A percentile compares a stretch with the other conserved stretches of the same genome.
Evolutionary conservation across 495 filamentous ascomycete genomes (phyloP).

Genomic region (Geopyxis carbonaria): DNA sequence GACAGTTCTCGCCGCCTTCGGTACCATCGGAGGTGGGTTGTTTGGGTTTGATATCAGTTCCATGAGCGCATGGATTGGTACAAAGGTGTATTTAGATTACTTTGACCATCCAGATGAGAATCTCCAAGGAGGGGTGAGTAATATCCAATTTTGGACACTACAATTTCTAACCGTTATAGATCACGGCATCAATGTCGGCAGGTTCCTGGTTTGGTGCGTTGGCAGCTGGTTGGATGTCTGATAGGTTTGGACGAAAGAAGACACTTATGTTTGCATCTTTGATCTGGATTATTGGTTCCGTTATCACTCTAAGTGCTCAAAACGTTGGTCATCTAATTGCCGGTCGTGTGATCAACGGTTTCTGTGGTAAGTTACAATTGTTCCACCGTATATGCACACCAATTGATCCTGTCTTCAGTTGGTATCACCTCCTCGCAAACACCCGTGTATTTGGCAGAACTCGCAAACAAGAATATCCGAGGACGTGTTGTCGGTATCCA

Average conservation of each 20-base stretch:
- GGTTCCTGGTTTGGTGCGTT: conserved; percentile 61
- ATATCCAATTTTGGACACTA: no score
- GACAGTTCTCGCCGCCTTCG: conserved; percentile 34
- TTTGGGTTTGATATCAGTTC: conserved; percentile 74
- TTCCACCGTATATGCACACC: no score
- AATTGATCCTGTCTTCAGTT: conserved; percentile 26
- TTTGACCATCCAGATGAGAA: conserved; percentile 35
- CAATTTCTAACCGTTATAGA: conserved; percentile 17
- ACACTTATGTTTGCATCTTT: conserved; percentile 23
- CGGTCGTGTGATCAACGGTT: conserved; percentile 60
- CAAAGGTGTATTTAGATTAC: conserved; percentile 44
- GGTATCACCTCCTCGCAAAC: conserved; percentile 67
- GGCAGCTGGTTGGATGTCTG: conserved; percentile 47
- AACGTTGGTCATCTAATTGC: conserved; percentile 58
- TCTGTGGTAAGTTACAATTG: conserved; percentile 27
- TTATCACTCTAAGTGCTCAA: conserved; percentile 52
- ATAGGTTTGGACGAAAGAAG: conserved; percentile 47
- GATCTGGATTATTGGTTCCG: conserved; percentile 41
- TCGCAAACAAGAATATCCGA: conserved; percentile 50
- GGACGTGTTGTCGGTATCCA: conserved; percentile 54
- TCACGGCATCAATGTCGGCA: conserved; percentile 54
- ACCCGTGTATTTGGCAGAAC: conserved; percentile 61
- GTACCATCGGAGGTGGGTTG: conserved; percentile 51
- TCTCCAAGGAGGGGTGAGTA: conserved; percentile 20
- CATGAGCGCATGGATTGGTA: conserved; percentile 56